phyloP scores from a whole-genome alignment of 805 yeast genomes.

The Kazachstania taianensis region DNA sequence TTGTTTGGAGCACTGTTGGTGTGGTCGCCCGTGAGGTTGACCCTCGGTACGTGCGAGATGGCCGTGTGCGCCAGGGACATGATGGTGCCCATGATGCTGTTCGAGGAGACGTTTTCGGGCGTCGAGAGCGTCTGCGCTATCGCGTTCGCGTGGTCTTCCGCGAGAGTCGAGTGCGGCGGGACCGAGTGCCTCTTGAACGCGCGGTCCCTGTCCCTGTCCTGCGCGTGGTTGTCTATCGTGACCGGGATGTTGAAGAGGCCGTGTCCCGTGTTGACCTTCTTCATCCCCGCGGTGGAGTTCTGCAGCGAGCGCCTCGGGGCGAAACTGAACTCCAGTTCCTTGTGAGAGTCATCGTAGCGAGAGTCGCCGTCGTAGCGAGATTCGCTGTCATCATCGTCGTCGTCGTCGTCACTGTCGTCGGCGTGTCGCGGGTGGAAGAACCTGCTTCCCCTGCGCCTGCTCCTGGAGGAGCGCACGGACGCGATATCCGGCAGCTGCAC shows the following conservation, averaged over 20 bases:
- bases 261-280: conserved; percentile 7
- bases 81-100: conserved; percentile 32
- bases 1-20: not conserved
- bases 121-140: not conserved
- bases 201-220: not conserved
- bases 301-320: conserved; percentile 17
- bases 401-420: conserved; percentile 1
- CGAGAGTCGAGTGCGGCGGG: not conserved
- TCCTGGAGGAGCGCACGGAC: conserved; percentile 14
- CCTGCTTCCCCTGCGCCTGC: conserved; percentile 4
- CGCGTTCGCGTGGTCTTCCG: not conserved
- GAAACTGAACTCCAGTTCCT: conserved; percentile 6
- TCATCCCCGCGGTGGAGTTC: conserved; percentile 14
- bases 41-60: conserved; percentile 24
- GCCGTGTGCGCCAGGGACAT: conserved; percentile 41
- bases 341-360: not conserved
- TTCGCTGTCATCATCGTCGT: conserved; percentile 1
- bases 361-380: not conserved
- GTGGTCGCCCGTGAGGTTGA: not conserved
- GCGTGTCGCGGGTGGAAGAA: conserved; percentile 1
- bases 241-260: conserved; percentile 19
- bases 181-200: not conserved
- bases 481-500: conserved; percentile 21
- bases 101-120: conserved; percentile 5
- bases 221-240: conserved; percentile 8